Percentiles rank a stretch among this genome's conserved stretches.
These are phyloP conservation scores for Suhomyces anneliseae DNA, from an alignment of 1,139 yeast genomes.

Conservation along the genomic window DNA sequence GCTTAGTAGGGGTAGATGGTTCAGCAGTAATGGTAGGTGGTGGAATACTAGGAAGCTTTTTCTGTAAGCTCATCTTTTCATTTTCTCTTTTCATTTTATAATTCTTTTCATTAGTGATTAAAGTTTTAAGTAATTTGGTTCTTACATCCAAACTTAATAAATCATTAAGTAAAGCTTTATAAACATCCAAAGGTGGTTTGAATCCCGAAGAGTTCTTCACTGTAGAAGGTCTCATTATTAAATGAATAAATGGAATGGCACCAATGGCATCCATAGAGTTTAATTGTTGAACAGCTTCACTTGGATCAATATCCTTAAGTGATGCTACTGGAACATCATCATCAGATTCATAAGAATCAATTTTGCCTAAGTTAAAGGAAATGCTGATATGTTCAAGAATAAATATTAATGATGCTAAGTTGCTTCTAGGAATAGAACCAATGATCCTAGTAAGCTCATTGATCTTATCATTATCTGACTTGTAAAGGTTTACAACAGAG, in stretches of 20 bases:
- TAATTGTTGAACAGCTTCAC: slow-evolving; percentile 19
- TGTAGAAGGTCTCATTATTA: slow-evolving; percentile 43
- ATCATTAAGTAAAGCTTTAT: slow-evolving; percentile 29
- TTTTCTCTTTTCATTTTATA: slow-evolving; percentile 31
- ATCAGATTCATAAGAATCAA: slow-evolving; percentile 31
- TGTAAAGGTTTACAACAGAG: slow-evolving; percentile 29
- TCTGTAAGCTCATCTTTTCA: slow-evolving; percentile 29
- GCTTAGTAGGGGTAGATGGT: slow-evolving; percentile 9
- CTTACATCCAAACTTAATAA: slow-evolving; percentile 30
- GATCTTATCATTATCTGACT: slow-evolving; percentile 10
- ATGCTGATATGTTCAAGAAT: slow-evolving; percentile 37
- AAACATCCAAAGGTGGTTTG: slow-evolving; percentile 39
- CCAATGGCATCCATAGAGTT: slow-evolving; percentile 43
- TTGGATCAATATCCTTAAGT: slow-evolving; percentile 10
- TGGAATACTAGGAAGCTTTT: slow-evolving; percentile 19
- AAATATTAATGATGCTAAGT: slow-evolving; percentile 39
- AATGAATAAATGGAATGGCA: slow-evolving; percentile 42
- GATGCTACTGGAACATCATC: slow-evolving; percentile 22
- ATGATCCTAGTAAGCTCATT: slow-evolving; percentile 29
- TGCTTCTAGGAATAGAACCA: slow-evolving; percentile 42
- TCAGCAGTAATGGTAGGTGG: slow-evolving; percentile 15
- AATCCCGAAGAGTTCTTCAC: slow-evolving; percentile 39
- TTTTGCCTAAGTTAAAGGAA: slow-evolving; percentile 24
- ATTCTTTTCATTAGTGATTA: slow-evolving; percentile 34
- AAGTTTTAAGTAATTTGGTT: slow-evolving; percentile 23